Percentiles rank a stretch among this genome's conserved stretches.
Evolutionary conservation across 2,329 filamentous ascomycete species (phyloP).

Genomic region (Ophiostoma sp.): DNA sequence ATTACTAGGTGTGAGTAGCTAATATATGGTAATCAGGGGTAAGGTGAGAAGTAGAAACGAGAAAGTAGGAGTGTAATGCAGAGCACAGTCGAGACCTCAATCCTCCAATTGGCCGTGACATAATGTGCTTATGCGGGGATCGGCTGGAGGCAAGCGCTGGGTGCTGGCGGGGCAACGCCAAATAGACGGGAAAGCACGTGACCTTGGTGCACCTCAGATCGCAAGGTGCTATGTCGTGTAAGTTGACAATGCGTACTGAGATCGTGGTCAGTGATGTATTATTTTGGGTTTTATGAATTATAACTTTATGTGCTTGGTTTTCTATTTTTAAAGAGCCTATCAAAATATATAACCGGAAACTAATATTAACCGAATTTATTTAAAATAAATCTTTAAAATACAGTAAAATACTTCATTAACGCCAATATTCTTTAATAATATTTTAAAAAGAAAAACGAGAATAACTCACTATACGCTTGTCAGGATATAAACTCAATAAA

Average conservation of each 20-base stretch:
- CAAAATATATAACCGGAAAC: no score
- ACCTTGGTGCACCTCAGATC: slow-evolving; percentile 12
- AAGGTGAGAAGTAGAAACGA: neutral
- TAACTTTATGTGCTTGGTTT: neutral
- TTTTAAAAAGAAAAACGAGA: no score
- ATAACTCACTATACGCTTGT: no score
- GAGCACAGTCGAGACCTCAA: neutral
- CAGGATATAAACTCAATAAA: no score
- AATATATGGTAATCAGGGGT: neutral
- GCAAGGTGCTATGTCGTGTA: neutral
- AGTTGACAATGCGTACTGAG: neutral
- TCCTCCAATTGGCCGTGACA: neutral
- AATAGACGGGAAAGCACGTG: slow-evolving; percentile 47
- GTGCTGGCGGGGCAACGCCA: slow-evolving; percentile 53
- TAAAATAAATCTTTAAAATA: no score
- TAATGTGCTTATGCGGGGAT: slow-evolving; percentile 12
- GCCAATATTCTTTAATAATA: no score
- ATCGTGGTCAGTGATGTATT: neutral
- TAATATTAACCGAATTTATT: no score
- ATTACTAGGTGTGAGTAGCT: neutral
- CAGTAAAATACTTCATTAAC: no score
- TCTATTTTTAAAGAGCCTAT: no score
- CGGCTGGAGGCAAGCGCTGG: slow-evolving; percentile 1
- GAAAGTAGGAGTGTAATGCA: neutral
- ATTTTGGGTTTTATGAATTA: neutral